Evolutionary conservation across 1,284 basidiomycete genomes (phyloP).

Genomic region (Coriolopsis trogii): DNA sequence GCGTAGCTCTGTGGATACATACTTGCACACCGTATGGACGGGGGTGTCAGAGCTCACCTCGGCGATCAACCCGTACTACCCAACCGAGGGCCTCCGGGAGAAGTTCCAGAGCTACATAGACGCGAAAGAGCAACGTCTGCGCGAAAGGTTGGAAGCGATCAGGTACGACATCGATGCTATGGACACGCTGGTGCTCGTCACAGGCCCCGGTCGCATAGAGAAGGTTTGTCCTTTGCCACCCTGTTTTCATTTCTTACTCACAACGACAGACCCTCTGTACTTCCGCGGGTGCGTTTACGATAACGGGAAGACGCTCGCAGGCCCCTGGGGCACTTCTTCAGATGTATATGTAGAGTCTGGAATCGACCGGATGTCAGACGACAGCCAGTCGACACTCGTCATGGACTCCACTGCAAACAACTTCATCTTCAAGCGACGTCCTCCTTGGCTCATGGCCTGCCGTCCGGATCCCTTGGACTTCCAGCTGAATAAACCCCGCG

Average conservation of each 20-base stretch:
- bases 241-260: too few relatives aligned
- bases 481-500: constrained; percentile 4
- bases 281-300: constrained; percentile 13
- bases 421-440: constrained; percentile 13
- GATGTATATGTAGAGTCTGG: neutral
- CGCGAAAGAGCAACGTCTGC: constrained; percentile 26
- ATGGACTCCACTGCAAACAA: neutral
- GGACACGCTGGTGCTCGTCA: constrained; percentile 28
- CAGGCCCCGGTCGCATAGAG: constrained; percentile 28
- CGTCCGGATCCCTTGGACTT: constrained; percentile 15
- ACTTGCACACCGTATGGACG: constrained; percentile 24
- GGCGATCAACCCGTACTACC: constrained; percentile 1
- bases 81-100: neutral
- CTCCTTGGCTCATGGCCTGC: constrained; percentile 7
- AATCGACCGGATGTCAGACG: neutral
- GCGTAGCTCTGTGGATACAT: constrained; percentile 22
- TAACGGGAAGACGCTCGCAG: constrained; percentile 11
- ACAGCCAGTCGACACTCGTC: neutral
- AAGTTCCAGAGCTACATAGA: constrained; percentile 26
- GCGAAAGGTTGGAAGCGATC: constrained; percentile 26
- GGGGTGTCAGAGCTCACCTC: constrained; percentile 4
- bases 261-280: constrained; percentile 8
- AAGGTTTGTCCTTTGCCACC: too few relatives aligned
- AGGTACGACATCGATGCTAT: constrained; percentile 30
- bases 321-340: constrained; percentile 7